Percentiles rank a stretch among this genome's conserved stretches.
phyloP scores from a whole-genome alignment of 495 filamentous ascomycete genomes.

The Xylaria bambusicola region DNA sequence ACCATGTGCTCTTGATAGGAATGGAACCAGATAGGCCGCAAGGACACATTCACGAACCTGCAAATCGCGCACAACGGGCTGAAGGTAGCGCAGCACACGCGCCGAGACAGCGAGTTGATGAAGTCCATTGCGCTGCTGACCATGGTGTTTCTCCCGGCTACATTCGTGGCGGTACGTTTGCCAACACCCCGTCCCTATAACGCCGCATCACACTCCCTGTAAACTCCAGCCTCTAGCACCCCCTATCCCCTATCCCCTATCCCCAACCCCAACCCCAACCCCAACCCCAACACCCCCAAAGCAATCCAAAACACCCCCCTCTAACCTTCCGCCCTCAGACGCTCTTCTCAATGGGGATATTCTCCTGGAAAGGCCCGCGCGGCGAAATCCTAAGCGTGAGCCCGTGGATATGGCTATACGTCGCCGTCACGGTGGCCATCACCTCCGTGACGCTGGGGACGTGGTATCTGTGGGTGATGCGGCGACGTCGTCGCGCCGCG shows the following conservation, averaged over 20 bases:
- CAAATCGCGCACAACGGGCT: conserved; percentile 13
- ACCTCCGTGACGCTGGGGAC: not conserved
- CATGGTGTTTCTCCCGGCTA: conserved; percentile 27
- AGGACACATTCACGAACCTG: conserved; percentile 9
- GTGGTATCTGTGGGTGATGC: conserved; percentile 1
- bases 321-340: not conserved
- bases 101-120: conserved; percentile 20
- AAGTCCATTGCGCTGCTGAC: conserved; percentile 27
- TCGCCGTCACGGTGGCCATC: not conserved
- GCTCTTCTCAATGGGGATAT: conserved; percentile 6
- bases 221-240: too few species aligned
- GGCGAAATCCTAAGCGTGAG: not conserved
- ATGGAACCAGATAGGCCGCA: conserved; percentile 13
- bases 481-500: not conserved
- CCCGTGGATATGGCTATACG: not conserved
- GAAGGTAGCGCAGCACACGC: conserved; percentile 9
- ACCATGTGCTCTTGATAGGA: too few species aligned
- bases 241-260: not conserved
- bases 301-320: too few species aligned
- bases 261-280: not conserved
- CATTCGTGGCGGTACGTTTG: conserved; percentile 25
- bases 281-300: not conserved
- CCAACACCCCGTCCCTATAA: too few species aligned
- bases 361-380: not conserved
- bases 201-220: too few species aligned